These are phyloP conservation scores for Aspergillus baeticus DNA, from an alignment of 495 filamentous ascomycete species.

Conservation along the genomic window DNA sequence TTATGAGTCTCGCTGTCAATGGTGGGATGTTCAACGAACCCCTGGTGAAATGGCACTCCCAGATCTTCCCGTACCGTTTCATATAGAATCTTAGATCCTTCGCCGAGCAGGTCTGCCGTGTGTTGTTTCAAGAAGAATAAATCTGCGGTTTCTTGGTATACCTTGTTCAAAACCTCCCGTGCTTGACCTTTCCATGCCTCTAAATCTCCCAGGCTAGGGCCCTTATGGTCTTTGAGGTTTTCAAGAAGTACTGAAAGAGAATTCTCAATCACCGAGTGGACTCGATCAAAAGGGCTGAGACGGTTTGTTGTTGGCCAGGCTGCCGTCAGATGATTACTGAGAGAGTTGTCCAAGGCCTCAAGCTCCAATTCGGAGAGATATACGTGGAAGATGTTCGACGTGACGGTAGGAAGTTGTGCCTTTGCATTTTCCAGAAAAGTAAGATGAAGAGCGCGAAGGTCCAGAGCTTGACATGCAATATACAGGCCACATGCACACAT, in stretches of 20 bases:
- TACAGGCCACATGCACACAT: slow-evolving; percentile 55
- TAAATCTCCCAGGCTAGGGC: slow-evolving; percentile 11
- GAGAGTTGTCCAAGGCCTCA: background rate
- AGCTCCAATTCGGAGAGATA: slow-evolving; percentile 5
- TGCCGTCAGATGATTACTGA: background rate
- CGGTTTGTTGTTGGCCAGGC: slow-evolving; percentile 22
- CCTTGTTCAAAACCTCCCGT: slow-evolving; percentile 2
- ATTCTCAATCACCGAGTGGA: slow-evolving; percentile 12
- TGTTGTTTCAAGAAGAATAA: slow-evolving; percentile 17
- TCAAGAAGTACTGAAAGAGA: slow-evolving; percentile 15
- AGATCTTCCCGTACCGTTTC: slow-evolving; percentile 21
- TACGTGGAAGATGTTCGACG: background rate
- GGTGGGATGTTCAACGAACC: slow-evolving; percentile 29
- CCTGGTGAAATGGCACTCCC: slow-evolving; percentile 27
- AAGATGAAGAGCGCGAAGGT: slow-evolving; percentile 39
- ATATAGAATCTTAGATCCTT: slow-evolving; percentile 21
- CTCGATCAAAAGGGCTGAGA: slow-evolving; percentile 48
- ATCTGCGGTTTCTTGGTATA: slow-evolving; percentile 13
- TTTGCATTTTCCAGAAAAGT: slow-evolving; percentile 18
- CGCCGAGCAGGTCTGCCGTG: slow-evolving; percentile 23
- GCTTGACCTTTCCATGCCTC: slow-evolving; percentile 17
- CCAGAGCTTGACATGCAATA: slow-evolving; percentile 45
- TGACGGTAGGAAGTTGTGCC: background rate
- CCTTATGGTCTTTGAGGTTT: background rate
- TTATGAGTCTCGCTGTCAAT: slow-evolving; percentile 9